Conservation (phyloP, 306 rosid species). For the Dalbergia cultrata region DNA sequence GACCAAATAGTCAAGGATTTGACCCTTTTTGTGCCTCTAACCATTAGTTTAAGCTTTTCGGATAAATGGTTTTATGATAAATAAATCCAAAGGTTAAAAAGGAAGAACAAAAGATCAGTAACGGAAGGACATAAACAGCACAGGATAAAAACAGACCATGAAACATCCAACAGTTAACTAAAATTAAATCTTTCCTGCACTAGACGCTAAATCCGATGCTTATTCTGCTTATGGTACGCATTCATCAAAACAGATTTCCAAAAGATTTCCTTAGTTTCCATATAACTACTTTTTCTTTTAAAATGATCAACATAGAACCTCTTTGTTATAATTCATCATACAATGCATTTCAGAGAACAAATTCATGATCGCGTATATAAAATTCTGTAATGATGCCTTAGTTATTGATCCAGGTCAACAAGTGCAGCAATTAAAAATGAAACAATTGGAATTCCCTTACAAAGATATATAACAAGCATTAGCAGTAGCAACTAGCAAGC, state of each 20-base stretch:
- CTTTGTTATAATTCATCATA: neutral
- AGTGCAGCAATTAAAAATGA: neutral
- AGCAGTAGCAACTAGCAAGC: neutral
- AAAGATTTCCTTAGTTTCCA: neutral
- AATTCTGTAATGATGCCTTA: neutral
- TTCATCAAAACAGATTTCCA: slow-evolving; percentile 4
- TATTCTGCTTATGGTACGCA: neutral
- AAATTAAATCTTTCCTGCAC: too few species aligned
- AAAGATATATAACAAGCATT: neutral
- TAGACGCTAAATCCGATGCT: neutral
- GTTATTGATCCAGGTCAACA: neutral
- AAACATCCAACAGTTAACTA: neutral
- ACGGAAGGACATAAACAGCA: neutral
- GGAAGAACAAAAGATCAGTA: neutral
- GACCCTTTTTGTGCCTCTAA: too few species aligned
- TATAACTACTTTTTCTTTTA: neutral
- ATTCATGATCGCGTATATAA: neutral
- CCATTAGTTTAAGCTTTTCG: too few species aligned
- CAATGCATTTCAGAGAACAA: neutral
- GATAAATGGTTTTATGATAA: too few species aligned
- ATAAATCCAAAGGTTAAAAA: neutral
- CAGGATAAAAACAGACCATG: neutral
- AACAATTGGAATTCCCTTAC: neutral
- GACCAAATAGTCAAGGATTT: too few species aligned
- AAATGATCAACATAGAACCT: neutral